These are phyloP conservation scores for Plasmodium billcollinsi DNA, from an alignment of 169 alveolate species.

Conservation along the genomic window DNA sequence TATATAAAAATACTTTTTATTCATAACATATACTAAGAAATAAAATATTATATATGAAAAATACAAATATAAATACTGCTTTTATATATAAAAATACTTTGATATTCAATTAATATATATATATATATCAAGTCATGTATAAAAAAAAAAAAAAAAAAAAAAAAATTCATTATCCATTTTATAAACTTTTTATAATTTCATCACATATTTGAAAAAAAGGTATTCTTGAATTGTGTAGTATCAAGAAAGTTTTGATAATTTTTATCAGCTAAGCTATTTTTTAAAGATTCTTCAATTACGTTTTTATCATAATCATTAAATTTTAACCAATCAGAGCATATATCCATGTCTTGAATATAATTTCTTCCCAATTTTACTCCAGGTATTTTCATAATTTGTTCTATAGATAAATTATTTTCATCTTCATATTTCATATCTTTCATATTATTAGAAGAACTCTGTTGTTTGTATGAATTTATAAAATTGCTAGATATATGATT, in stretches of 20 bases:
- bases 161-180: too few relatives aligned
- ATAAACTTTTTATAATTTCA: neutral
- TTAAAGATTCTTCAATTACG: conserved; percentile 48
- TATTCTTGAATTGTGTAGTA: conserved; percentile 22
- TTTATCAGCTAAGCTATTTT: conserved; percentile 24
- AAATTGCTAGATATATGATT: neutral
- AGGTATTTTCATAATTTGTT: conserved; percentile 69
- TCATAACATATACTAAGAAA: too few relatives aligned
- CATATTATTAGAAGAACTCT: conserved; percentile 21
- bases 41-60: too few relatives aligned
- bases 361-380: conserved; percentile 68
- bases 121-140: too few relatives aligned
- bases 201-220: conserved; percentile 7
- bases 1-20: too few relatives aligned
- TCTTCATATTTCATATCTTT: neutral
- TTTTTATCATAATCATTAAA: conserved; percentile 66
- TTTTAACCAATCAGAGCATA: conserved; percentile 68
- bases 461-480: conserved; percentile 16
- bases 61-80: too few relatives aligned
- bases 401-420: conserved; percentile 40
- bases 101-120: too few relatives aligned
- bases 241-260: conserved; percentile 30
- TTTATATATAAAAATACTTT: too few relatives aligned
- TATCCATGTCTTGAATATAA: conserved; percentile 57
- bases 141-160: too few relatives aligned